Evolutionary conservation across 2,329 filamentous ascomycete species (phyloP).

Genomic region (Pseudovirgaria hyperparasitica): DNA sequence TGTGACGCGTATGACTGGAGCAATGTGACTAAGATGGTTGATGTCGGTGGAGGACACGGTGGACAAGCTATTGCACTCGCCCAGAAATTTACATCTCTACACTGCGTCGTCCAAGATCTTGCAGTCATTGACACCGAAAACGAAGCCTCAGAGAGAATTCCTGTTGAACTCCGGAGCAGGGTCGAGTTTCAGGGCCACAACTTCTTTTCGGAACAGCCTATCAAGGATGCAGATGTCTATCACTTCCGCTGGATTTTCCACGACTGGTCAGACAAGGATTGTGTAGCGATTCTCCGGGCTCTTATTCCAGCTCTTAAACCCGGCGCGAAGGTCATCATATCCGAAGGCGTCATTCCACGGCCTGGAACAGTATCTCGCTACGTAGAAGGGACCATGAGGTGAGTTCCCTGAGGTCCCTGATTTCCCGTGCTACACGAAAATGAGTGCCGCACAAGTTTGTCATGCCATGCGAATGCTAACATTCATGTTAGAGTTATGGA

Average conservation of each 20-base stretch:
- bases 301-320: slow-evolving; percentile 44
- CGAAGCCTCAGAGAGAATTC: no score
- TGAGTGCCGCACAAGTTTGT: not conserved
- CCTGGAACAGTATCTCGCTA: slow-evolving; percentile 3
- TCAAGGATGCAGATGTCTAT: slow-evolving; percentile 42
- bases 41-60: no score
- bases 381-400: slow-evolving; percentile 12
- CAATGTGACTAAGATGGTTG: no score
- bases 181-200: slow-evolving; percentile 37
- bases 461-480: not conserved
- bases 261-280: slow-evolving; percentile 43
- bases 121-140: no score
- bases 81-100: no score
- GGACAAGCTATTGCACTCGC: no score
- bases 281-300: slow-evolving; percentile 17
- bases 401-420: slow-evolving; percentile 6
- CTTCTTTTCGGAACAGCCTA: slow-evolving; percentile 45
- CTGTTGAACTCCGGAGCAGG: no score
- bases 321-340: slow-evolving; percentile 35
- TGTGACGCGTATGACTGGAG: no score
- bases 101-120: no score
- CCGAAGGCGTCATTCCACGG: slow-evolving; percentile 21
- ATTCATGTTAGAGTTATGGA: slow-evolving; percentile 22
- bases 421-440: not conserved
- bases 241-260: slow-evolving; percentile 49